These are phyloP conservation scores for Monarda citriodora DNA, from an alignment of 305 asterid species.

Conservation along the genomic window DNA sequence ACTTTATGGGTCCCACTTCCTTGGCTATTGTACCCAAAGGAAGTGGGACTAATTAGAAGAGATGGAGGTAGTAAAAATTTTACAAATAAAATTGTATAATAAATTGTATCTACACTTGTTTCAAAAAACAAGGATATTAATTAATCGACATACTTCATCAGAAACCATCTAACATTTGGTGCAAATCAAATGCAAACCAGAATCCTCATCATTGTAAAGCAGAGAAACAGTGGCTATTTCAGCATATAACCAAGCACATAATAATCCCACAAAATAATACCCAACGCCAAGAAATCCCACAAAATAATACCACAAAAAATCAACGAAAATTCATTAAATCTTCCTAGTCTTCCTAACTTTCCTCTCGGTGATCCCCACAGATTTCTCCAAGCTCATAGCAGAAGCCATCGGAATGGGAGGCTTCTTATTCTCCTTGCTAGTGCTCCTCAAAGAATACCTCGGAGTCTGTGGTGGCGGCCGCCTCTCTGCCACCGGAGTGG, in stretches of 20 bases:
- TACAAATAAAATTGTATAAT: too few relatives aligned
- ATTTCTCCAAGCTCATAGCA: slow-evolving; percentile 33
- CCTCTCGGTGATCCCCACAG: slow-evolving; percentile 48
- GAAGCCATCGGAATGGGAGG: slow-evolving; percentile 44
- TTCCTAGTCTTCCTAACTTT: slow-evolving; percentile 47
- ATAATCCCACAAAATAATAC: not conserved
- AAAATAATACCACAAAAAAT: slow-evolving; percentile 14
- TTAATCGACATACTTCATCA: not conserved
- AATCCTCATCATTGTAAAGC: slow-evolving; percentile 9
- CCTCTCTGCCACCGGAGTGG: slow-evolving; percentile 49
- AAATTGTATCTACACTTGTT: too few relatives aligned
- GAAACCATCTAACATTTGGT: not conserved
- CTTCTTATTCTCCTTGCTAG: slow-evolving; percentile 62
- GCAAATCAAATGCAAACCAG: slow-evolving; percentile 5
- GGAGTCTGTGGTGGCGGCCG: slow-evolving; percentile 40
- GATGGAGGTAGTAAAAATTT: too few relatives aligned
- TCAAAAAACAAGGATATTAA: not conserved
- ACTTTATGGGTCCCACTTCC: too few relatives aligned
- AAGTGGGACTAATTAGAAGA: too few relatives aligned
- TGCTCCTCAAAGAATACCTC: slow-evolving; percentile 64
- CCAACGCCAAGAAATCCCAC: slow-evolving; percentile 14
- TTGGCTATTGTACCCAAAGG: too few relatives aligned
- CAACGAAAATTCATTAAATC: slow-evolving; percentile 26
- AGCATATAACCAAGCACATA: slow-evolving; percentile 22
- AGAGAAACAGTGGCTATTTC: slow-evolving; percentile 16